Evolutionary conservation across 2,329 filamentous ascomycete genomes (phyloP), one percentile per base, ranked within the genome.

Genomic region (Verticillium nubilum): DNA sequence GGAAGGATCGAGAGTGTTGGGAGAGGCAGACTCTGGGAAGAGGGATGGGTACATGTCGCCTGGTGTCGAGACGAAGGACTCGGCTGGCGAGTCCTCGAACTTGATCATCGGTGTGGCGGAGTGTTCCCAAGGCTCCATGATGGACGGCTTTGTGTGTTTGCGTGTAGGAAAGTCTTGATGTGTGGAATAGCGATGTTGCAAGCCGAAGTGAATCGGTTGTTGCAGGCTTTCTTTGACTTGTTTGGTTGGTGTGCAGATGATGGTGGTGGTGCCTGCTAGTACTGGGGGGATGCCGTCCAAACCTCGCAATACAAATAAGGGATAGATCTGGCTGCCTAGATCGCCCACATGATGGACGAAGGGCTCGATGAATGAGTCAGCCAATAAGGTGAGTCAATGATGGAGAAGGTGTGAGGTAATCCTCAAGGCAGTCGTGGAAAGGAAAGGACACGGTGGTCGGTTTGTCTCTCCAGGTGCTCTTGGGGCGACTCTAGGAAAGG

Each of bases 21-120:
- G 59, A 10, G 67, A 53, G 13, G 70, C 63, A 10, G 70, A 64
- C 12, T 74, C 66, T 68, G 3, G 67, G 67, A 85, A 83, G 29
- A 85, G 75, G 2, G 81, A 78, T 13, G 80, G 70, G 67, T 78
- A 80, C 63, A 73, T 71, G 61, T 83, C 78, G 62, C 77, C 75
- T 2, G 81, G 79, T 1, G 76, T 72, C 2, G 82, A 84, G 37
- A 84, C 69, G 52, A 83, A 75, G 5, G 81, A 84, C 70, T 85
- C 82, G 69, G 78, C 72, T 2, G 81, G 81, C 47, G 81, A 84
- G 60, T 74, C 67, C 71, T 85, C 80, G 64, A 82, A 76, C 71
- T 84, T 84, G 70, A 80, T 68, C 61, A 74, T 68, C 37, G 80
- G 76, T 60, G 78, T 15, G 66, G 37, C 55, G 73, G 74, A 71